Evolutionary conservation across 768 basidiomycete species (phyloP).

Genomic region (Boletus vinaceobasis): DNA sequence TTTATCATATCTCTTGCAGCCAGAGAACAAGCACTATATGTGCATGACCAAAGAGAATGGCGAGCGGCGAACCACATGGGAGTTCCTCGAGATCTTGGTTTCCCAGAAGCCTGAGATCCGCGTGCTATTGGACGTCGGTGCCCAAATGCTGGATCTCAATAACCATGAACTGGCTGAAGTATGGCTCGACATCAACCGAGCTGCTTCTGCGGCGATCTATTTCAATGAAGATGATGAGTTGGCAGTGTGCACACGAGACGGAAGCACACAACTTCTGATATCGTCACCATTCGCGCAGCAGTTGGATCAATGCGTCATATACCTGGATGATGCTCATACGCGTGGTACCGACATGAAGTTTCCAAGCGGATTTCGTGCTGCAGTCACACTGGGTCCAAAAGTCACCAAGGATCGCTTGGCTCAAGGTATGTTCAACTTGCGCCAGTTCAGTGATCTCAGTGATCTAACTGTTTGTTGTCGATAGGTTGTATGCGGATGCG

Average conservation of each 20-base stretch:
- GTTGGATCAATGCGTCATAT: constrained; percentile 35
- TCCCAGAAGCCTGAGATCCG: constrained; percentile 37
- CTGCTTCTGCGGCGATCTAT: constrained; percentile 30
- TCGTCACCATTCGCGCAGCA: constrained; percentile 35
- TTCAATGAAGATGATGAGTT: constrained; percentile 34
- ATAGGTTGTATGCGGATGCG: constrained; percentile 57
- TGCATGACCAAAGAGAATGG: constrained; percentile 11
- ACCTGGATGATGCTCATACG: constrained; percentile 41
- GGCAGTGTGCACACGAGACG: constrained; percentile 30
- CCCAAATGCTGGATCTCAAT: constrained; percentile 51
- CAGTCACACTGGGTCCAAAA: constrained; percentile 37
- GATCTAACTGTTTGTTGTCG: not conserved
- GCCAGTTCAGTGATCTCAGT: not conserved
- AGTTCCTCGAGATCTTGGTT: constrained; percentile 31
- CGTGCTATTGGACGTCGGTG: constrained; percentile 54
- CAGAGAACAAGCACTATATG: constrained; percentile 19
- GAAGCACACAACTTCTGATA: constrained; percentile 24
- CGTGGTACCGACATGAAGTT: constrained; percentile 36
- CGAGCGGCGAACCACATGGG: constrained; percentile 8
- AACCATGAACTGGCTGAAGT: constrained; percentile 38
- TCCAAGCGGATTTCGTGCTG: constrained; percentile 33
- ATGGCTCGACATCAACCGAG: constrained; percentile 37
- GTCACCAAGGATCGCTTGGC: constrained; percentile 36
- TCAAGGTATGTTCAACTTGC: constrained; percentile 27
- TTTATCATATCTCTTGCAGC: constrained; percentile 30